Base-by-base conservation (phyloP, 345 rosid species). In the Kandelia obovata region DNA sequence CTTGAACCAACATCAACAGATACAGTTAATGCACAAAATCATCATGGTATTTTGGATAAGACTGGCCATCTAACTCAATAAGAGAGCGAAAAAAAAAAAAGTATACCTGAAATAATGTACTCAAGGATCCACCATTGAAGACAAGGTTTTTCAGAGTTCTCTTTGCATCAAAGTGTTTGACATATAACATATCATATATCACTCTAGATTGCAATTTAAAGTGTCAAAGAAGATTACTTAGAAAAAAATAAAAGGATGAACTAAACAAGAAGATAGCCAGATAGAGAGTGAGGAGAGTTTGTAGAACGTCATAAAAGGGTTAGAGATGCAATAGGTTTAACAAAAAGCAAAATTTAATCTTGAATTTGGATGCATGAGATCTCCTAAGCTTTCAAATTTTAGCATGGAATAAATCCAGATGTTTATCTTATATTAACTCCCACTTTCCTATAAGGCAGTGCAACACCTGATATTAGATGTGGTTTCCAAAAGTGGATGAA, bases 81-180 rank as follows among this genome's bases (percentile, higher is more conserved):
- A 43, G 59, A 21, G 49, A 43, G 28, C 5, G 16, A 43, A 1
- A 43, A 2, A 3, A 43, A 71, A 52, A 53, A 62, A 63, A 32
- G 23, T 31, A 68, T 77, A 87, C 89, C 88, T 74, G 78, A 56
- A 75, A 73, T 43, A 80, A 75, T 70, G 68, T 46, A 49, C 63
- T 80, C 28, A 81, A 39, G 61, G 62, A 58, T 27, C 85, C 80
- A 26, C 66, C 71, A 16, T 62, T 66, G 56, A 74, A 78, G 35
- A 87, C 78, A 67, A 86, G 81, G 70, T 76, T 75, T 49, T 81
- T 82, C 58, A 87, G 62, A 66, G 90, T 88, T 71, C 67, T 81
- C 72, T 87, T 84, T 35, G 92, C 28, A 67, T 81, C 88, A 21
- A 88, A 67, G 16, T 80, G 81, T 89, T 76, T 85, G 85, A n/a